Evolutionary conservation across 441 rosid species (phyloP).

Genomic region (Populus tomentosa): DNA sequence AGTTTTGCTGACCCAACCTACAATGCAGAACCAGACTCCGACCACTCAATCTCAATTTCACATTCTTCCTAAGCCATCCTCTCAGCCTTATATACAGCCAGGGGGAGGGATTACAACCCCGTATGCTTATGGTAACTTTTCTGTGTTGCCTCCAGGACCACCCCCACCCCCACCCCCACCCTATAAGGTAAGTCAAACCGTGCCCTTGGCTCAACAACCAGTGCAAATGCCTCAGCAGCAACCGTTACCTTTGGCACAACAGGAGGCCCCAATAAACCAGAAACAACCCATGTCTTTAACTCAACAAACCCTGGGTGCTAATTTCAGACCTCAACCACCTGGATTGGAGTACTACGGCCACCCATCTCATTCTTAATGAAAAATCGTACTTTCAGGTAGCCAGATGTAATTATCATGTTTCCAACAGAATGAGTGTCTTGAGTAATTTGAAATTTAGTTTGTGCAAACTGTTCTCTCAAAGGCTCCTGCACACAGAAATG

Average conservation of each 20-base stretch:
- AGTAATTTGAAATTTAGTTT: not conserved
- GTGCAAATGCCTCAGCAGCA: constrained; percentile 33
- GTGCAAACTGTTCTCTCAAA: not conserved
- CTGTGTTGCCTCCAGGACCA: constrained; percentile 50
- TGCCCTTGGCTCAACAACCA: constrained; percentile 42
- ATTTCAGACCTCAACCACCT: constrained; percentile 66
- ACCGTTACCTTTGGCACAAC: constrained; percentile 26
- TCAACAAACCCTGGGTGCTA: constrained; percentile 45
- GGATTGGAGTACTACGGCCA: constrained; percentile 61
- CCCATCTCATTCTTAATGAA: constrained; percentile 53
- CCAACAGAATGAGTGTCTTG: not conserved
- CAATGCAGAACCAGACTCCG: constrained; percentile 43
- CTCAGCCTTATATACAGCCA: constrained; percentile 50
- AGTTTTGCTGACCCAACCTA: constrained; percentile 25
- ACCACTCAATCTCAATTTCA: constrained; percentile 50
- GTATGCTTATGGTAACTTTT: constrained; percentile 37
- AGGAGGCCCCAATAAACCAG: constrained; percentile 22
- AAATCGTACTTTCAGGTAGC: not conserved
- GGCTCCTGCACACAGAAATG: not conserved
- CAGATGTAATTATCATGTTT: not conserved
- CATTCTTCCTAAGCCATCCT: constrained; percentile 26
- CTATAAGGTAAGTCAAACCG: constrained; percentile 48
- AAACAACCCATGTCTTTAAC: constrained; percentile 24
- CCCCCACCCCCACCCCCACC: constrained; percentile 36
- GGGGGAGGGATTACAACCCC: constrained; percentile 33